Conservation (phyloP, 306 rosid genomes). For the Cyamopsis tetragonoloba region DNA sequence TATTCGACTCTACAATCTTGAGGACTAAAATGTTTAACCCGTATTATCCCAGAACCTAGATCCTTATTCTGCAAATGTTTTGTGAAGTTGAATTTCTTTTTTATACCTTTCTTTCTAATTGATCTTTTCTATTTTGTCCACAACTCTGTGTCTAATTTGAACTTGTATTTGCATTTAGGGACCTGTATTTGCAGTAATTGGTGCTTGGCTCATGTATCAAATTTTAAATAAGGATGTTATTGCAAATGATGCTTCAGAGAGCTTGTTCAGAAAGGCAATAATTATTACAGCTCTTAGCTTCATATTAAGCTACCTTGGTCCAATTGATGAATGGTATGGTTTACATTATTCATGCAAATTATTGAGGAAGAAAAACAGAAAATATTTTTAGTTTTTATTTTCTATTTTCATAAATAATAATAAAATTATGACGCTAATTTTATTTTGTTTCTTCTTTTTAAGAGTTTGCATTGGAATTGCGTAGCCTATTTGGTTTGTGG, state of each 20-base stretch:
- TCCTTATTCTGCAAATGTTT: background rate
- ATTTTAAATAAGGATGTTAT: constrained; percentile 57
- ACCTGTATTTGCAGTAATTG: constrained; percentile 82
- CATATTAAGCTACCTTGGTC: constrained; percentile 61
- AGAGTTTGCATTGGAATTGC: too few species aligned
- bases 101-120: background rate
- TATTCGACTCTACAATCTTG: too few species aligned
- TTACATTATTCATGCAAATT: background rate
- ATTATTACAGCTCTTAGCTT: constrained; percentile 58
- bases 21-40: too few species aligned
- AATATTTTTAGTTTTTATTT: too few species aligned
- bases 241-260: constrained; percentile 48
- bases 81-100: background rate
- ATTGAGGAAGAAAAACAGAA: too few species aligned
- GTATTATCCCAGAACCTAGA: too few species aligned
- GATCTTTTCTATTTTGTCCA: background rate
- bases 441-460: too few species aligned
- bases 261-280: constrained; percentile 66
- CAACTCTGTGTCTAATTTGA: constrained; percentile 1
- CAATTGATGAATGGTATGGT: constrained; percentile 78
- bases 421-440: too few species aligned
- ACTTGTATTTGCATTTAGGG: constrained; percentile 47
- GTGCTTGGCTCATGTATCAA: constrained; percentile 90
- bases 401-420: too few species aligned
- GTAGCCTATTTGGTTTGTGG: too few species aligned